Evolutionary conservation across 352 stramenopile genomes (phyloP).

Genomic region (Ophiocytium majus): DNA sequence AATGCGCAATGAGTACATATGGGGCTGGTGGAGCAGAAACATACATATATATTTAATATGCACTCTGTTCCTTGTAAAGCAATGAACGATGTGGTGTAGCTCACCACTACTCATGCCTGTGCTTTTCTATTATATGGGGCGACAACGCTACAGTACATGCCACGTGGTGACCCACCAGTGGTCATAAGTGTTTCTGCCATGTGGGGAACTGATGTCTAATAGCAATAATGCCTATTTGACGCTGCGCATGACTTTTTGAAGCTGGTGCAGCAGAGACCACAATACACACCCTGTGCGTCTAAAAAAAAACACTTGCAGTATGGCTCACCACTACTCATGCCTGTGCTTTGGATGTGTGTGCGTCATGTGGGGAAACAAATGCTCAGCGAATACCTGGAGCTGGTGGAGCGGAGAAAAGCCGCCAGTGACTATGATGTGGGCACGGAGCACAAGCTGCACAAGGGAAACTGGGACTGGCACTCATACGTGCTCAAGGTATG

Average conservation of each 20-base stretch:
- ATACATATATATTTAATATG: too few relatives aligned
- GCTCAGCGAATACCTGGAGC: conserved; percentile 13
- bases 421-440: conserved; percentile 42
- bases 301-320: neutral
- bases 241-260: neutral
- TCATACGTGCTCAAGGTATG: conserved; percentile 73
- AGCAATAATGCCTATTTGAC: neutral
- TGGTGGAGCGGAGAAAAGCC: conserved; percentile 28
- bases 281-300: neutral
- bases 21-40: too few relatives aligned
- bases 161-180: too few relatives aligned
- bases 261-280: neutral
- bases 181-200: too few relatives aligned
- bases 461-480: conserved; percentile 88
- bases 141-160: too few relatives aligned
- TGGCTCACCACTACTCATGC: neutral
- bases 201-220: neutral
- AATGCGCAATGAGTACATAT: too few relatives aligned
- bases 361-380: too few relatives aligned
- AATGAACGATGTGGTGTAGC: too few relatives aligned
- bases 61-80: too few relatives aligned
- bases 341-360: too few relatives aligned
- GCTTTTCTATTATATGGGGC: too few relatives aligned
- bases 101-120: too few relatives aligned
- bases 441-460: conserved; percentile 51